Percentiles rank a stretch among this genome's conserved stretches.
Evolutionary conservation across 805 yeast genomes (phyloP).

Genomic region (Myxozyma nipponensis): DNA sequence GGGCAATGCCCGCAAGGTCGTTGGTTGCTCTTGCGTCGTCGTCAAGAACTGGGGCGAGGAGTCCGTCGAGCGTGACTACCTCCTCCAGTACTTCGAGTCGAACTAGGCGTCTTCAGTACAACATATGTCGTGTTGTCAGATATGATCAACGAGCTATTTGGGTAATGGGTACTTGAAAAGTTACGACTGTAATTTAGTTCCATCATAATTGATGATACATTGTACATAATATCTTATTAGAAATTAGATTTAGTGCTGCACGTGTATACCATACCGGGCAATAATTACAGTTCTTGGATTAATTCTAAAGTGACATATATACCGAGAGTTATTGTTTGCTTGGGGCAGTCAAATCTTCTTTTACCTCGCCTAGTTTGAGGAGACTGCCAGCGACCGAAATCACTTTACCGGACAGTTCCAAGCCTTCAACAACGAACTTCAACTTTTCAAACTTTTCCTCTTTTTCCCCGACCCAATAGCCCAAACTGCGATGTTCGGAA

Average conservation of each 20-base stretch:
- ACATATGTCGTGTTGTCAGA: neutral
- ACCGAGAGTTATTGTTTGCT: slow-evolving; percentile 38
- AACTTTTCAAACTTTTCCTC: slow-evolving; percentile 74
- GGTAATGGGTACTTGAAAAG: neutral
- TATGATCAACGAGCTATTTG: neutral
- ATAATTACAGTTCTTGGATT: too few species aligned
- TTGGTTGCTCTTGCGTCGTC: slow-evolving; percentile 99
- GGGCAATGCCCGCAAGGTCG: slow-evolving; percentile 99
- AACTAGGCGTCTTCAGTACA: too few species aligned
- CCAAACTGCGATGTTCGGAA: slow-evolving; percentile 50
- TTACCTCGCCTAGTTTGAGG: slow-evolving; percentile 53
- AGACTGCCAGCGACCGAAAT: slow-evolving; percentile 88
- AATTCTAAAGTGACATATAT: too few species aligned
- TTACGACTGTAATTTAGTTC: neutral
- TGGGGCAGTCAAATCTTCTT: slow-evolving; percentile 75
- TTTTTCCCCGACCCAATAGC: slow-evolving; percentile 80
- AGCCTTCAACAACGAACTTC: slow-evolving; percentile 65
- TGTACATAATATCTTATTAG: slow-evolving; percentile 1
- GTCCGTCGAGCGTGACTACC: slow-evolving; percentile 93
- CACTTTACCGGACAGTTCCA: slow-evolving; percentile 68
- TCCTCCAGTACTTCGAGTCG: slow-evolving; percentile 82
- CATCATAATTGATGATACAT: neutral
- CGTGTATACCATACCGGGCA: too few species aligned
- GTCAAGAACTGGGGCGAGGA: slow-evolving; percentile 99
- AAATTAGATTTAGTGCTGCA: too few species aligned